phyloP scores from a whole-genome alignment of 2,329 filamentous ascomycete species.

The Xylaria multiplex region DNA sequence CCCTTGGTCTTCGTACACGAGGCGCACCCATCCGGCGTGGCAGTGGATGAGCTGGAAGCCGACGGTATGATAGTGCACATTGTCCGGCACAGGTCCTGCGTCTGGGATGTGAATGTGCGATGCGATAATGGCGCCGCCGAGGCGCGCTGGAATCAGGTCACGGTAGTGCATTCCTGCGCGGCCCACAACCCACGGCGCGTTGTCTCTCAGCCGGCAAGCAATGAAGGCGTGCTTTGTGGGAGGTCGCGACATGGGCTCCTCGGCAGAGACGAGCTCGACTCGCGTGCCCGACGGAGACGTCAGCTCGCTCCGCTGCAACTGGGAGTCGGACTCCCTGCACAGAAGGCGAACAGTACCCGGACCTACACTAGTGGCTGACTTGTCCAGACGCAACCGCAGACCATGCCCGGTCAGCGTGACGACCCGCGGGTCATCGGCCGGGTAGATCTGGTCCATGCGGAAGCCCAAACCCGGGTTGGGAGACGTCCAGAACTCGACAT shows the following conservation, averaged over 20 bases:
- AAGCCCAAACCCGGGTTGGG: constrained; percentile 32
- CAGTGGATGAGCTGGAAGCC: constrained; percentile 40
- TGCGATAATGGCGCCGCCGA: constrained; percentile 38
- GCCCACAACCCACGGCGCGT: constrained; percentile 37
- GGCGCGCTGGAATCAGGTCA: constrained; percentile 36
- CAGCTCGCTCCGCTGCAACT: constrained; percentile 25
- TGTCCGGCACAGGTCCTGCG: constrained; percentile 35
- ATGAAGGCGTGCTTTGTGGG: constrained; percentile 35
- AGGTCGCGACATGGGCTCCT: constrained; percentile 27
- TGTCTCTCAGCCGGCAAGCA: constrained; percentile 31
- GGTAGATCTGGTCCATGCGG: constrained; percentile 38
- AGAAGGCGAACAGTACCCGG: constrained; percentile 30
- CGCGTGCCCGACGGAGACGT: constrained; percentile 36
- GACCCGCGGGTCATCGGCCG: constrained; percentile 38
- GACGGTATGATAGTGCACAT: constrained; percentile 36
- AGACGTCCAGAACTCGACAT: constrained; percentile 39
- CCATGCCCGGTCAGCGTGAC: constrained; percentile 35
- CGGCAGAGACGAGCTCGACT: constrained; percentile 33
- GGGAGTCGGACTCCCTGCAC: constrained; percentile 27
- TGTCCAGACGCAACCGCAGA: constrained; percentile 36
- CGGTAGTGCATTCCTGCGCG: constrained; percentile 39
- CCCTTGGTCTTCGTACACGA: constrained; percentile 39
- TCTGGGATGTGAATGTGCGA: constrained; percentile 38
- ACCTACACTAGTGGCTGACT: constrained; percentile 12
- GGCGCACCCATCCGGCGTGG: constrained; percentile 38